Conservation (phyloP, 139 green algal genomes). For the Picochlorum costavermella region DNA sequence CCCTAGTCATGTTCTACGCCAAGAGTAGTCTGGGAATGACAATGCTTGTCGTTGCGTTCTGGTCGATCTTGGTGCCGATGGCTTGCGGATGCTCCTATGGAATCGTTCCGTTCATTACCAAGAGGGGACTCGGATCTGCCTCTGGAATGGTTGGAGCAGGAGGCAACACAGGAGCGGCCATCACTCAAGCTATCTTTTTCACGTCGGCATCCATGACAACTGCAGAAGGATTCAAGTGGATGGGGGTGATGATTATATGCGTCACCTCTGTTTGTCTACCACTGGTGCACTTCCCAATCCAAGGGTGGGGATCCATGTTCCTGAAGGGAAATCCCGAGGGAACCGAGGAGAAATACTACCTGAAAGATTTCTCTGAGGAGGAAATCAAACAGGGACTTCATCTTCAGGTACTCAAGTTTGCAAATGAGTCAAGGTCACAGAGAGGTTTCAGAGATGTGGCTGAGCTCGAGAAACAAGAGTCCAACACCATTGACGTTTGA, state of each 20-base stretch:
- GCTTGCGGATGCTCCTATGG: slow-evolving; percentile 60
- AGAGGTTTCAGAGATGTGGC: slow-evolving; percentile 15
- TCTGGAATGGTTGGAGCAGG: slow-evolving; percentile 85
- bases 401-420: slow-evolving; percentile 21
- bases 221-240: slow-evolving; percentile 68
- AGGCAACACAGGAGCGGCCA: slow-evolving; percentile 74
- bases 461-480: background rate
- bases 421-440: slow-evolving; percentile 19
- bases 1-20: slow-evolving; percentile 62
- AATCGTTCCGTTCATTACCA: slow-evolving; percentile 79
- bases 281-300: slow-evolving; percentile 76
- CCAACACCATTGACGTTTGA: background rate
- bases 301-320: slow-evolving; percentile 89
- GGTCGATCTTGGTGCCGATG: slow-evolving; percentile 53
- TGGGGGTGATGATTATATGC: slow-evolving; percentile 77
- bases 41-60: slow-evolving; percentile 73
- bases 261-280: slow-evolving; percentile 39
- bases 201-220: slow-evolving; percentile 33
- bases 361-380: slow-evolving; percentile 40
- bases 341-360: slow-evolving; percentile 87
- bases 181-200: slow-evolving; percentile 90
- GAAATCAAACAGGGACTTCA: slow-evolving; percentile 43
- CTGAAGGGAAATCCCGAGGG: slow-evolving; percentile 37
- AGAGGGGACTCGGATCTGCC: slow-evolving; percentile 63
- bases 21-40: slow-evolving; percentile 52